phyloP scores from a whole-genome alignment of 176 grass and related monocot genomes.

The Sorghum bicolor region Sorghum_bicolor_NCBIv3 NC_012870.2:27210501-27211000 shows the following conservation, averaged over 20 bases:
- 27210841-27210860: conserved; percentile 33
- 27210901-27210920: neutral
- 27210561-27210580: neutral
- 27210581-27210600: neutral
- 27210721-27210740: conserved; percentile 6
- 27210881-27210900: neutral
- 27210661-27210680: conserved; percentile 8
- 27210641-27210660: neutral
- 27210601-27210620: neutral
- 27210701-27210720: neutral
- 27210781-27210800: conserved; percentile 83
- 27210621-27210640: conserved; percentile 23
- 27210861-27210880: neutral
- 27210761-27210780: conserved; percentile 67
- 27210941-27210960: neutral
- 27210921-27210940: neutral
- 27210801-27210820: conserved; percentile 97
- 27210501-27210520: neutral
- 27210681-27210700: conserved; percentile 1
- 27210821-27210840: conserved; percentile 50
- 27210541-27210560: neutral
- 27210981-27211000: neutral
- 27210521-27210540: conserved; percentile 7
- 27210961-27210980: conserved; percentile 12
- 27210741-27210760: conserved; percentile 12